Base-by-base conservation (phyloP, 2,329 filamentous ascomycete genomes). In the Aspergillus bombycis region DNA sequence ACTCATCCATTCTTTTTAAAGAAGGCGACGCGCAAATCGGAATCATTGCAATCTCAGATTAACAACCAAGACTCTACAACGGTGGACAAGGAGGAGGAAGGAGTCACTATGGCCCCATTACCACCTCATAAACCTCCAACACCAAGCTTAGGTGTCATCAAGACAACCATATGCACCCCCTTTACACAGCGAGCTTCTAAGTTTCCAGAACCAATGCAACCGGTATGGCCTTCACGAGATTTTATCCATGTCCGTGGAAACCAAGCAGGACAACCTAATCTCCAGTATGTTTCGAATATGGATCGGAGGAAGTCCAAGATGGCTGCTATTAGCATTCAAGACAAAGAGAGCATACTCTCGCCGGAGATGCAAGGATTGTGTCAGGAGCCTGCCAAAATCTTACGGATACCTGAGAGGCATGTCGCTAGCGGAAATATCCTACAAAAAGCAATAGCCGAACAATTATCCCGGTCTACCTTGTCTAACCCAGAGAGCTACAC, bases 1-100 rank as follows among this genome's bases (percentile, higher is more conserved):
- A 85, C 86, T 0, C 89, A 93, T 76, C 90, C 91, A 0, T 91
- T 93, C 72, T 93, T 93, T 71, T 72, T 84, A 19, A 86, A 85
- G 7, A 91, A 88, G 68, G 26, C 81, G 8, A 74, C 77, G 10
- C 74, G 64, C 32, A 72, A 70, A 26, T 6, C 62, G 0, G 65
- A 68, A 6, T 10, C 28, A 10, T 30, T 21, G 21, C 58, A 38
- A 23, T 14, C 12, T 30, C 21, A 46, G 14, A 12, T 12, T 23
- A 26, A n/a, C 23, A 26, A 9, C 26, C 28, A 43, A 7, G 4
- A 34, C 12, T 55, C 52, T 19, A 26, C 21, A n/a, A 11, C 12
- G 5, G n/a, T 28, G 5, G 30, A 55, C 23, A 19, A 55, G 8
- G 57, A 53, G 16, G 41, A 55, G 11, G 36, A 58, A 30, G 28